Conservation (phyloP, 805 yeast genomes). For the Candida yuanshanica region DNA sequence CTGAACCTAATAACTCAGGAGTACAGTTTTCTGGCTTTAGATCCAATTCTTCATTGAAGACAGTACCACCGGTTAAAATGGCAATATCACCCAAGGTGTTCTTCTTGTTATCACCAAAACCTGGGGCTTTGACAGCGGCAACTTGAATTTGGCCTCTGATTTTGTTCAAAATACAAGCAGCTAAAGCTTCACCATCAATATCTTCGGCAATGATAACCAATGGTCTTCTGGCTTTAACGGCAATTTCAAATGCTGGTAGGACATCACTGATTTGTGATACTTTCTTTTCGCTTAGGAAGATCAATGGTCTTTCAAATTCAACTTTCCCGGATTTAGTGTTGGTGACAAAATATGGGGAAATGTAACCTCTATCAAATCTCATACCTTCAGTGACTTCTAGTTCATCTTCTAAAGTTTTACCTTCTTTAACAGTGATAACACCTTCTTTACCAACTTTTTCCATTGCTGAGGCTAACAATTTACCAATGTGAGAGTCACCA, state of each 20-base stretch:
- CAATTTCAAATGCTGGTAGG: conserved; percentile 88
- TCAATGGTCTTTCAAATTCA: conserved; percentile 91
- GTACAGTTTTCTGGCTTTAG: conserved; percentile 96
- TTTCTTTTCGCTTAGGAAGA: conserved; percentile 84
- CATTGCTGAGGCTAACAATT: conserved; percentile 92
- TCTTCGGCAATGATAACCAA: conserved; percentile 93
- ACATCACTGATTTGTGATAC: conserved; percentile 84
- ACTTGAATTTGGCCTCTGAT: conserved; percentile 98
- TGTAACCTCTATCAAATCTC: conserved; percentile 98
- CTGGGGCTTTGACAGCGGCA: conserved; percentile 98
- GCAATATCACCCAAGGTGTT: conserved; percentile 93
- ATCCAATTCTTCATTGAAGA: conserved; percentile 61
- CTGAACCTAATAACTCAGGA: conserved; percentile 82
- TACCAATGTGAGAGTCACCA: conserved; percentile 93
- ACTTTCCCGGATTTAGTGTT: conserved; percentile 83
- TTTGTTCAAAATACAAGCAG: conserved; percentile 97
- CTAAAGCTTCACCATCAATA: conserved; percentile 97
- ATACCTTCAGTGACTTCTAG: conserved; percentile 98
- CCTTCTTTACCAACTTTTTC: conserved; percentile 99
- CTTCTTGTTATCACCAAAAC: conserved; percentile 98
- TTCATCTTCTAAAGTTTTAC: conserved; percentile 96
- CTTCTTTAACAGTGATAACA: conserved; percentile 97
- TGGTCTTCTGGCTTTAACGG: conserved; percentile 94
- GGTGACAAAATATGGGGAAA: conserved; percentile 96
- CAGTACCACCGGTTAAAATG: conserved; percentile 74